phyloP scores from a whole-genome alignment of 2,329 filamentous ascomycete species.

The Alternaria hordeiaustralica region DNA sequence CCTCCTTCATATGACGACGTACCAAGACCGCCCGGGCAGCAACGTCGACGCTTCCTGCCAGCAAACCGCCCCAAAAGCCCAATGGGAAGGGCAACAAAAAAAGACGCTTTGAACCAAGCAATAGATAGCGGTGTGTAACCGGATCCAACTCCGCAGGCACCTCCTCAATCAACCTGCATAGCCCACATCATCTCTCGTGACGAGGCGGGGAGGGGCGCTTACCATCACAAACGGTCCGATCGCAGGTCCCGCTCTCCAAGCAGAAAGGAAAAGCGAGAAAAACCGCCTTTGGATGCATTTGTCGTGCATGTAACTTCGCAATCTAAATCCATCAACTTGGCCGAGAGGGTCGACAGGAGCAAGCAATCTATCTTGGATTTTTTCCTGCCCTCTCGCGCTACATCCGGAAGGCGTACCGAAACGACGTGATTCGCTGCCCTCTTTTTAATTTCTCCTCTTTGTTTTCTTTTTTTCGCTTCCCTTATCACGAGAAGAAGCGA shows the following conservation, averaged over 20 bases:
- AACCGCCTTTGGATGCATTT: not conserved
- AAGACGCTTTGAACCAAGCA: not conserved
- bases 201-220: not conserved
- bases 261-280: not conserved
- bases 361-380: not conserved
- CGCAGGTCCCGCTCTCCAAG: not conserved
- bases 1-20: not conserved
- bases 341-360: not conserved
- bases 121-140: constrained; percentile 1
- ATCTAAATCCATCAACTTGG: constrained; percentile 1
- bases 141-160: not conserved
- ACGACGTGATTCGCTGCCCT: not conserved
- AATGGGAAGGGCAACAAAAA: not conserved
- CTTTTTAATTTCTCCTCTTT: not conserved
- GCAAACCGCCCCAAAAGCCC: not conserved
- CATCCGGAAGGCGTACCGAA: not conserved
- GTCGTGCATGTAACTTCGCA: not conserved
- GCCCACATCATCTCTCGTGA: not conserved
- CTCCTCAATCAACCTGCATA: not conserved
- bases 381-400: not conserved
- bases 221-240: constrained; percentile 1
- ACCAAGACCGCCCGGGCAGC: not conserved
- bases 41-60: not conserved
- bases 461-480: not conserved
- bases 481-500: not conserved